Percentiles rank a stretch among this genome's conserved stretches.
Evolutionary conservation across 2,329 filamentous ascomycete species (phyloP).

Genomic region (Aureobasidium vineae): DNA sequence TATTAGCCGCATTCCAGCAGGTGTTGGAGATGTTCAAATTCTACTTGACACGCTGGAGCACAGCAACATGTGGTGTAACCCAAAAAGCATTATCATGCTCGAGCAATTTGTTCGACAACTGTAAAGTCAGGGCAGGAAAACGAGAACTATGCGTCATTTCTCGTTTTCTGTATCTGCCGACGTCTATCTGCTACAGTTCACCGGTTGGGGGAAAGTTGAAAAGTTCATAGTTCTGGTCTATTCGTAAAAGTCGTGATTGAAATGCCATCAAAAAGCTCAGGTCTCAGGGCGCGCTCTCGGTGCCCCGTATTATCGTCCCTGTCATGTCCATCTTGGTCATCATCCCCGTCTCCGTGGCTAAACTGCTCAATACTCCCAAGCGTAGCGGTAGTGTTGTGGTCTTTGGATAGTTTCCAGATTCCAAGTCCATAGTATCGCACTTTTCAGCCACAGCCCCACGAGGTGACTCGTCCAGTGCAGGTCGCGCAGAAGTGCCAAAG

Average conservation of each 20-base stretch:
- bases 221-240: no score
- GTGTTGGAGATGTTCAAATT: no score
- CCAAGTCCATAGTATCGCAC: constrained; percentile 1
- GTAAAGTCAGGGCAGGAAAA: no score
- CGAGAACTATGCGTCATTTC: no score
- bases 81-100: no score
- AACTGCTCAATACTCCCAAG: not conserved
- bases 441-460: not conserved
- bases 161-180: no score
- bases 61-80: no score
- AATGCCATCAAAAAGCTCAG: not conserved
- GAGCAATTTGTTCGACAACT: no score
- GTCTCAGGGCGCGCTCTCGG: not conserved
- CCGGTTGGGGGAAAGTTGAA: no score
- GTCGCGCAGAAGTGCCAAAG: not conserved
- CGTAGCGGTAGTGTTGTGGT: not conserved
- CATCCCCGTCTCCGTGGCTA: not conserved
- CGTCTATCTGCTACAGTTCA: no score
- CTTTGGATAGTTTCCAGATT: not conserved
- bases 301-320: not conserved
- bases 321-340: not conserved
- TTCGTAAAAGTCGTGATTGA: constrained; percentile 11
- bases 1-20: no score
- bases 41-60: no score
- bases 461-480: not conserved